Percentiles rank a stretch among this genome's conserved stretches.
Conservation (phyloP, 306 rosid species). For the Cucurbita ficifolia region DNA sequence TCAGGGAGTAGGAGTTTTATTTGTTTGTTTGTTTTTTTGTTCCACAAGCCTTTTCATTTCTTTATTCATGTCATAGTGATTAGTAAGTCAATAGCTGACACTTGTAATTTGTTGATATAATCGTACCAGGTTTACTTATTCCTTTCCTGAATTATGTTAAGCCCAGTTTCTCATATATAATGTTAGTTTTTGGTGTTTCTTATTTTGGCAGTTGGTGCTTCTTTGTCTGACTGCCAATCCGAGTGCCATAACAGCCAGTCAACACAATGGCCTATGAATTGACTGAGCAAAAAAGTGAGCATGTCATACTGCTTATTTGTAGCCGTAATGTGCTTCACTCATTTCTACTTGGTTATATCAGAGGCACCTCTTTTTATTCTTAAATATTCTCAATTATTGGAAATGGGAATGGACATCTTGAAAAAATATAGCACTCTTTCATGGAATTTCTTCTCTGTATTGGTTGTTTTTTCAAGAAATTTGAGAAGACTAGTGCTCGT, state of each 20-base stretch:
- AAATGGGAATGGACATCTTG: not conserved
- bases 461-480: not conserved
- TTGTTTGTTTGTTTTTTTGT: not conserved
- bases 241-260: not conserved
- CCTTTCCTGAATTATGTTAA: not conserved
- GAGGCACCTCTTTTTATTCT: not conserved
- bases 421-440: not conserved
- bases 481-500: not conserved
- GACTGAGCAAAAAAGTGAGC: conserved; percentile 67
- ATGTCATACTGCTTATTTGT: not conserved
- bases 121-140: not conserved
- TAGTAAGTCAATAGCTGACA: not conserved
- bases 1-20: too few species aligned
- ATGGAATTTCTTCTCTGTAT: not conserved
- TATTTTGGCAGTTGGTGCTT: not conserved
- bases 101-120: not conserved
- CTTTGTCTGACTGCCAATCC: not conserved
- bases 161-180: not conserved
- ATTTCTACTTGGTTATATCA: not conserved
- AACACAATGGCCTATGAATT: conserved; percentile 53
- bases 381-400: not conserved
- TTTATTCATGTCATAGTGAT: not conserved
- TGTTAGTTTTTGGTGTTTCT: not conserved
- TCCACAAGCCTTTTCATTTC: not conserved
- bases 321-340: not conserved